Evolutionary conservation across 257 asterid species (phyloP).

Genomic region (Fraxinus quadrangulata): DNA sequence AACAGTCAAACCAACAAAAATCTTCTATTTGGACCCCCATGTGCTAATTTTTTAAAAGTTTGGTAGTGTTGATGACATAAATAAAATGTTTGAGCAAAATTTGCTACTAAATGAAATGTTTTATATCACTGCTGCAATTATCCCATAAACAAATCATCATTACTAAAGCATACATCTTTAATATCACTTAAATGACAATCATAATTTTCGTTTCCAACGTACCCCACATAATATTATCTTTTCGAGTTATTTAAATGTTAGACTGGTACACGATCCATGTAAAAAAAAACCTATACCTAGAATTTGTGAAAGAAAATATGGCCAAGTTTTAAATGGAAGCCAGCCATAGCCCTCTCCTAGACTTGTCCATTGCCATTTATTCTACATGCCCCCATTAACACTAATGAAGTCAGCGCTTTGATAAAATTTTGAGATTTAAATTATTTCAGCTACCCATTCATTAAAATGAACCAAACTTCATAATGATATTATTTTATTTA

Average conservation of each 20-base stretch:
- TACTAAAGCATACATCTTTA: background rate
- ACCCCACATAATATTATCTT: background rate
- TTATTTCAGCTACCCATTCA: conserved; percentile 11
- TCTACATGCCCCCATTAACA: background rate
- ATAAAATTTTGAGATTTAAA: background rate
- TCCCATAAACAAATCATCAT: too few species aligned
- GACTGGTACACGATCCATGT: background rate
- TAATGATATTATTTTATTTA: background rate
- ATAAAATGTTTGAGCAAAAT: too few species aligned
- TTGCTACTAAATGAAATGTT: too few species aligned
- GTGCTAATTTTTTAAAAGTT: too few species aligned
- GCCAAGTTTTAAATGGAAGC: conserved; percentile 28
- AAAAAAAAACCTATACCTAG: background rate
- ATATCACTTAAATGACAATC: background rate
- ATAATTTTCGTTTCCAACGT: background rate
- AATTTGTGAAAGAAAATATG: conserved; percentile 34
- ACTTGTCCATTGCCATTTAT: conserved; percentile 37
- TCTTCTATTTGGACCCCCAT: too few species aligned
- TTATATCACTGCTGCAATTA: too few species aligned
- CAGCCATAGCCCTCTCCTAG: conserved; percentile 35
- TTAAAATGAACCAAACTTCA: background rate
- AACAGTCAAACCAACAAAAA: too few species aligned
- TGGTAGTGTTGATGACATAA: too few species aligned
- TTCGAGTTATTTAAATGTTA: background rate
- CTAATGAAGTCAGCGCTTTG: background rate